These are phyloP conservation scores for Rhodosporidiobolus sp. DNA, from an alignment of 768 basidiomycete species.

Conservation along the genomic window DNA sequence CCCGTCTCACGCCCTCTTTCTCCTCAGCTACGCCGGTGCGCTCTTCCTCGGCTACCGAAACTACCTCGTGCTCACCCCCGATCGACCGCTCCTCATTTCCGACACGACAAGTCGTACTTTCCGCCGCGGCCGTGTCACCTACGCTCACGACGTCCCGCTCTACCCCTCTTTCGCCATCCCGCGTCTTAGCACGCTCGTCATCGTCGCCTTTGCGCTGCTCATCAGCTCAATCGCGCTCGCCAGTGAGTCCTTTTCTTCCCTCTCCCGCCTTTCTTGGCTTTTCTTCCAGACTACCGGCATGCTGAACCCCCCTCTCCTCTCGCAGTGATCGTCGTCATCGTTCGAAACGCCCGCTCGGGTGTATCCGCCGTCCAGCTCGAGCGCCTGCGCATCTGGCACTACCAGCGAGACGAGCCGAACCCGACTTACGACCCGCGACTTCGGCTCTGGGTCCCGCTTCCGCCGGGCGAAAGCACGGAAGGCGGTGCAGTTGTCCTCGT, in stretches of 20 bases:
- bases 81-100: conserved; percentile 1
- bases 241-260: not conserved
- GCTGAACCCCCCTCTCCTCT: not conserved
- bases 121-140: not conserved
- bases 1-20: not conserved
- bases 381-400: conserved; percentile 4
- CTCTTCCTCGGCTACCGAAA: conserved; percentile 17
- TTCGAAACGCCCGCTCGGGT: conserved; percentile 11
- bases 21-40: conserved; percentile 11
- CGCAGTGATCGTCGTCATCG: conserved; percentile 24
- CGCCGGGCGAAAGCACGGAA: not conserved
- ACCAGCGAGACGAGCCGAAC: not conserved
- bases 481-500: conserved; percentile 15
- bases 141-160: not conserved
- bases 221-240: conserved; percentile 15
- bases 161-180: conserved; percentile 15
- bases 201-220: conserved; percentile 19
- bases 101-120: not conserved
- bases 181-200: not conserved
- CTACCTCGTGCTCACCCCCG: not conserved
- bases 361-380: conserved; percentile 28
- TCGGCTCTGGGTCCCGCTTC: conserved; percentile 21
- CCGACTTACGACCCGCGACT: conserved; percentile 7
- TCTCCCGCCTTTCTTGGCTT: no score
- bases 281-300: not conserved